Evolutionary conservation across 2,329 filamentous ascomycete genomes (phyloP), one percentile per base, ranked within the genome.

Genomic region (Hymenoscyphus repandus): DNA sequence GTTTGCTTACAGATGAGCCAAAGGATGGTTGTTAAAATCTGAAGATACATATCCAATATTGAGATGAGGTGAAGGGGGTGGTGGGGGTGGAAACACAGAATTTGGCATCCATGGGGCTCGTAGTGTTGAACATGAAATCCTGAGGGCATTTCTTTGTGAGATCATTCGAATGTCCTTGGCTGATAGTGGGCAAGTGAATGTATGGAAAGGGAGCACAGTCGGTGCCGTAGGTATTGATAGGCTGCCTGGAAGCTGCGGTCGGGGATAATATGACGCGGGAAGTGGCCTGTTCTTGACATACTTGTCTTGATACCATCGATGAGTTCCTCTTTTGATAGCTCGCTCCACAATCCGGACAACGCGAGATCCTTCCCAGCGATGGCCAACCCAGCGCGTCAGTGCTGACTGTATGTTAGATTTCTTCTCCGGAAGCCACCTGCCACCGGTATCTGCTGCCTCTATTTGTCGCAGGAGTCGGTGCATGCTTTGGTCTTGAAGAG

Each of bases 1-100:
- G 47, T 13, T 12, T 62, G 77, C 71, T 72, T 58, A 82, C 77
- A 99, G 69, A 71, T 99, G 93, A 20, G 93, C 93, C 32, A 99
- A 74, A 3, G 93, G 93, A 66, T 99, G 93, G 62, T 99, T 99
- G 66, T 99, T 99, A 71, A 99, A 99, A 69, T 99, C 93, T 0
- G 93, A 97, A 3, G 93, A 97, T 34, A 99, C 84, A 67, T 99
- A 99, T 42, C 93, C 93, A 53, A 99, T 83, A 59, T 90, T 92
- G n/a, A 99, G 76, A 58, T 86, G 82, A 0, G 91, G 90, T 39
- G 74, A 77, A 1, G 93, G 93, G 1, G 93, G 91, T 2, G 80
- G 69, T 0, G 93, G 93, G 2, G 93, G 93, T n/a, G 82, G 80
- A 62, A 88, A 96, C 0, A 97, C 88, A 0, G 83, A 83, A 41